phyloP scores from a whole-genome alignment of 768 basidiomycete species.

The Pleurotus tuber-regium region DNA sequence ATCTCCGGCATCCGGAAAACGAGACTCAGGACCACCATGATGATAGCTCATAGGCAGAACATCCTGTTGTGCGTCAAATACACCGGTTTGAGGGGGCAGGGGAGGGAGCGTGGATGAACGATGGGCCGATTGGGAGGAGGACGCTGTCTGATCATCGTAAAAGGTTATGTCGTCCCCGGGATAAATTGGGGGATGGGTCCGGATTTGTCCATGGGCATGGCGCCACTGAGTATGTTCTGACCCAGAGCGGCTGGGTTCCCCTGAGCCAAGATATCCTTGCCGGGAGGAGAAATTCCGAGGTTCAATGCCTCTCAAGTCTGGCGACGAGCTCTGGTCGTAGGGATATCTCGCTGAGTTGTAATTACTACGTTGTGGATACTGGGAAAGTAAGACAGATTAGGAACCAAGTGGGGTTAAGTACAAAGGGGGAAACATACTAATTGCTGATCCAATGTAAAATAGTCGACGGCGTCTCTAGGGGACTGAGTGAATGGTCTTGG shows the following conservation, averaged over 20 bases:
- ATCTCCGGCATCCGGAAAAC: constrained; percentile 35
- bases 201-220: constrained; percentile 5
- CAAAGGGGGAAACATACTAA: background rate
- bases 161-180: constrained; percentile 1
- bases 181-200: constrained; percentile 8
- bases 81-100: constrained; percentile 3
- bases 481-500: background rate
- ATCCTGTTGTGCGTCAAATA: constrained; percentile 1
- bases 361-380: background rate
- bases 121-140: background rate
- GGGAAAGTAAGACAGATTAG: background rate
- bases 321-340: constrained; percentile 3
- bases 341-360: constrained; percentile 10
- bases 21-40: background rate
- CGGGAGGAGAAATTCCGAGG: background rate
- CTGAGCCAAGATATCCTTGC: background rate
- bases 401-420: background rate
- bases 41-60: background rate
- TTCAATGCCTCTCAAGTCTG: constrained; percentile 6
- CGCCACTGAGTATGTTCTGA: constrained; percentile 4
- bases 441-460: background rate
- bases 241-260: constrained; percentile 4
- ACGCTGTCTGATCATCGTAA: background rate
- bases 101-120: background rate
- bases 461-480: constrained; percentile 4